A percentile compares a stretch with the other conserved stretches of the same genome.
phyloP scores from a whole-genome alignment of 305 asterid species.

The Fraxinus sp. region DNA sequence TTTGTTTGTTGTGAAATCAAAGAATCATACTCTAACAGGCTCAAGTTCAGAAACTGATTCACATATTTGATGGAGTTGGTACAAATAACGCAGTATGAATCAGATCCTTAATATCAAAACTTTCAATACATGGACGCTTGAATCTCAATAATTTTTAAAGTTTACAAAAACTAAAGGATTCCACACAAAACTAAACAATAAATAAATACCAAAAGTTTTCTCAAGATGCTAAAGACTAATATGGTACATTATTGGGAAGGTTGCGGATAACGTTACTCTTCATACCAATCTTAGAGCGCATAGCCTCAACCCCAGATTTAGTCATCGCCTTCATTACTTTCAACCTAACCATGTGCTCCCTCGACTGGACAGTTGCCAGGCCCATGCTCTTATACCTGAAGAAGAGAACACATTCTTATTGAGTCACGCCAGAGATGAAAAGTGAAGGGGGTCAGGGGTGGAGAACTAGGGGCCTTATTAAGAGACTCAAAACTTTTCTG shows the following conservation, averaged over 20 bases:
- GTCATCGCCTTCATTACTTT: constrained; percentile 82
- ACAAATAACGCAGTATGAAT: background rate
- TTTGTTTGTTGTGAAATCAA: background rate
- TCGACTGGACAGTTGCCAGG: constrained; percentile 79
- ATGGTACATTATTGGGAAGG: constrained; percentile 75
- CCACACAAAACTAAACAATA: background rate
- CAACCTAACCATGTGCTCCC: constrained; percentile 66
- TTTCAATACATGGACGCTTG: background rate
- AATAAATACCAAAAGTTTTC: background rate
- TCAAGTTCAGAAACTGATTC: background rate
- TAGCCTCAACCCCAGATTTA: constrained; percentile 61
- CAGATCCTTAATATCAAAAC: background rate
- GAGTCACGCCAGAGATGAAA: background rate
- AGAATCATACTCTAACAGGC: background rate
- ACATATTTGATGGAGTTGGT: background rate
- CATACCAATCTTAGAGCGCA: constrained; percentile 91
- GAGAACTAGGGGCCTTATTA: background rate
- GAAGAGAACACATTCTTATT: background rate
- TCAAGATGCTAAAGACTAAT: constrained; percentile 37
- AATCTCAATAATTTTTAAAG: background rate
- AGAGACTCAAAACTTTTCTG: background rate
- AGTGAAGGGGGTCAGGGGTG: background rate
- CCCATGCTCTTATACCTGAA: constrained; percentile 95
- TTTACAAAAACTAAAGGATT: background rate
- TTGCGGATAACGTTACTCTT: constrained; percentile 93